These are phyloP conservation scores for Pleurotus salmoneostramineus DNA, from an alignment of 768 basidiomycete genomes.

Conservation along the genomic window DNA sequence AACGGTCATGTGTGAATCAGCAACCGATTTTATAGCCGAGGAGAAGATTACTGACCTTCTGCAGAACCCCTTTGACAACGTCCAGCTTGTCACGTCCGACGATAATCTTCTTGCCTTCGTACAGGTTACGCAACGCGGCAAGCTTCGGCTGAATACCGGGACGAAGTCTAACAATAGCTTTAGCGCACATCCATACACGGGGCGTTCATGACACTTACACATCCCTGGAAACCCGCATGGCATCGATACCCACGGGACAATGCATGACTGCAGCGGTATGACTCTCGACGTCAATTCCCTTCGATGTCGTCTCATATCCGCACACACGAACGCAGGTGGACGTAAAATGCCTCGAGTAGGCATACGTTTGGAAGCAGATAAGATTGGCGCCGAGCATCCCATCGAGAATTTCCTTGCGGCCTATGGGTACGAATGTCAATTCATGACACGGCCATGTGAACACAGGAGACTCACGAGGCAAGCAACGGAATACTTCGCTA, in stretches of 20 bases:
- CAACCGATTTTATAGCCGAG: background rate
- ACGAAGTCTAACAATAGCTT: constrained; percentile 38
- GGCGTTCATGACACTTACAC: constrained; percentile 39
- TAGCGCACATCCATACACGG: background rate
- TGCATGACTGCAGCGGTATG: constrained; percentile 80
- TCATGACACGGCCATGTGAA: background rate
- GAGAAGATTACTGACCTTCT: constrained; percentile 57
- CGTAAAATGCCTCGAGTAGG: constrained; percentile 91
- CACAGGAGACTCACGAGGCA: constrained; percentile 62
- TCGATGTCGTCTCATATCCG: constrained; percentile 80
- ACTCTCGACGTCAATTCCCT: constrained; percentile 81
- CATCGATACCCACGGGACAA: constrained; percentile 95
- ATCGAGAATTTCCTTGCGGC: constrained; percentile 90
- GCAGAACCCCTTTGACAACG: constrained; percentile 96
- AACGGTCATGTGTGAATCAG: background rate
- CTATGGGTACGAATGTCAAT: constrained; percentile 22
- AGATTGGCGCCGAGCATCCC: constrained; percentile 98
- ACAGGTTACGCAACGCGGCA: constrained; percentile 75
- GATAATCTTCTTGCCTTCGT: constrained; percentile 97
- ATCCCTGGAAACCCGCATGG: constrained; percentile 82
- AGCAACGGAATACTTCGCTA: constrained; percentile 91
- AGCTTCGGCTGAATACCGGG: constrained; percentile 90
- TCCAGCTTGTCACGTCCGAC: constrained; percentile 97
- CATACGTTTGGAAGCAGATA: constrained; percentile 97
- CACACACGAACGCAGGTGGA: constrained; percentile 95